phyloP scores from a whole-genome alignment of 805 yeast species.

The Schizosaccharomyces octosporus region DNA sequence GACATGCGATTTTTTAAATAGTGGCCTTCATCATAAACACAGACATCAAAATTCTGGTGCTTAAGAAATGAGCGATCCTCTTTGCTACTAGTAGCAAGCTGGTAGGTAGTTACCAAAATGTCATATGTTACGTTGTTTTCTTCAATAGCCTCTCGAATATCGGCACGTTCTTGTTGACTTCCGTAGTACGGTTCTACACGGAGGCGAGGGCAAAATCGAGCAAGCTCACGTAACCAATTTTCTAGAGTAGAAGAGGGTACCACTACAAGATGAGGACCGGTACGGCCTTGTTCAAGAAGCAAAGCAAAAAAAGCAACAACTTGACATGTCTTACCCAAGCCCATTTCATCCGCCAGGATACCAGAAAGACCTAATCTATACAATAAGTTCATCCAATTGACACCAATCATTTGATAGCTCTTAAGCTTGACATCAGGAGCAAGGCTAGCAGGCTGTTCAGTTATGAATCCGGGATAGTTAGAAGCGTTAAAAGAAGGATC shows the following conservation, averaged over 20 bases:
- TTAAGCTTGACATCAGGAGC: constrained; percentile 44
- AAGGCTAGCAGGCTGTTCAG: constrained; percentile 45
- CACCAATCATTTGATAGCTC: constrained; percentile 67
- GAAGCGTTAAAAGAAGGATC: neutral
- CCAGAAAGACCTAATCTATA: constrained; percentile 80
- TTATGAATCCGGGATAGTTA: constrained; percentile 16
- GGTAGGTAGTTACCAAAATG: constrained; percentile 84
- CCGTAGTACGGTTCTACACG: constrained; percentile 88
- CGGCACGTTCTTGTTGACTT: constrained; percentile 58
- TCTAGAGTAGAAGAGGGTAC: constrained; percentile 92
- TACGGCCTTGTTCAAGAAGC: constrained; percentile 47
- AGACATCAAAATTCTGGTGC: constrained; percentile 51
- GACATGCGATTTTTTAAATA: constrained; percentile 74
- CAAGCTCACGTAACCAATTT: constrained; percentile 88
- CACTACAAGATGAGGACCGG: constrained; percentile 77
- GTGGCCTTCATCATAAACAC: constrained; percentile 95
- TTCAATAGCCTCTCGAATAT: constrained; percentile 43
- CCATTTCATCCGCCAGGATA: constrained; percentile 95
- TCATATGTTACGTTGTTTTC: constrained; percentile 37
- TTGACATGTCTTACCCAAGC: constrained; percentile 84
- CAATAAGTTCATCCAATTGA: constrained; percentile 77
- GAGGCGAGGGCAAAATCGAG: constrained; percentile 89
- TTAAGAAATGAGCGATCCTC: constrained; percentile 59
- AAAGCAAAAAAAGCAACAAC: constrained; percentile 82
- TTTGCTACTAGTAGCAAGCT: constrained; percentile 72